phyloP scores from a whole-genome alignment of 768 basidiomycete genomes.

The Cubamyces lactineus region DNA sequence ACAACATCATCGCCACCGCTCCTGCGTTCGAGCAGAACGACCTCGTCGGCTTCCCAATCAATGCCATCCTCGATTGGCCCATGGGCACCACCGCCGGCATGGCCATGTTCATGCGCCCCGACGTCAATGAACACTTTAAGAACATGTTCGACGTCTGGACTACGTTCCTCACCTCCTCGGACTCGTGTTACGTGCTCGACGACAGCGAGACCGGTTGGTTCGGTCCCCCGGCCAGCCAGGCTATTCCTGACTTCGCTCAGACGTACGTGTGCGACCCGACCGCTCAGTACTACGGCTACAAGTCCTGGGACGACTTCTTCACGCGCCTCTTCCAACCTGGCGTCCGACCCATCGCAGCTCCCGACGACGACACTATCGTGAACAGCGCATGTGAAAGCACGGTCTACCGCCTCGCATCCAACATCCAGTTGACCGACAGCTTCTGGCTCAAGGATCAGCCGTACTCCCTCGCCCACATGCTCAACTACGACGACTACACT shows the following conservation, averaged over 20 bases:
- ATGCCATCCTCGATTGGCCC: slow-evolving; percentile 47
- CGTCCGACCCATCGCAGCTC: slow-evolving; percentile 14
- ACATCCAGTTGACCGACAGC: slow-evolving; percentile 45
- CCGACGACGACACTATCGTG: slow-evolving; percentile 38
- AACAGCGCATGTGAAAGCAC: slow-evolving; percentile 58
- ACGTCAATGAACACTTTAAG: slow-evolving; percentile 51
- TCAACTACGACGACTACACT: slow-evolving; percentile 44
- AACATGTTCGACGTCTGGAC: slow-evolving; percentile 55
- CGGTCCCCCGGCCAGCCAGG: slow-evolving; percentile 37
- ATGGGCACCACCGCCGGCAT: slow-evolving; percentile 43
- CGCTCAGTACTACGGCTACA: slow-evolving; percentile 36
- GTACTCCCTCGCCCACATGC: slow-evolving; percentile 62
- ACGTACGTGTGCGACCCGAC: slow-evolving; percentile 41
- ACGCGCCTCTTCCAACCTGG: slow-evolving; percentile 36
- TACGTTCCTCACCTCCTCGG: slow-evolving; percentile 46
- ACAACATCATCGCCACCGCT: slow-evolving; percentile 45
- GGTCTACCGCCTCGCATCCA: slow-evolving; percentile 43
- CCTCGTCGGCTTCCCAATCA: slow-evolving; percentile 52
- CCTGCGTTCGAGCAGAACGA: slow-evolving; percentile 44
- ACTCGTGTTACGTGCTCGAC: slow-evolving; percentile 47
- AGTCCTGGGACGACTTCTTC: slow-evolving; percentile 43
- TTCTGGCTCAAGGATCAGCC: slow-evolving; percentile 68
- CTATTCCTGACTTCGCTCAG: slow-evolving; percentile 27
- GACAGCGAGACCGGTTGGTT: slow-evolving; percentile 51
- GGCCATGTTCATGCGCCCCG: slow-evolving; percentile 42